These are phyloP conservation scores for Termitomyces sp. DNA, from an alignment of 768 basidiomycete species.

Conservation along the genomic window DNA sequence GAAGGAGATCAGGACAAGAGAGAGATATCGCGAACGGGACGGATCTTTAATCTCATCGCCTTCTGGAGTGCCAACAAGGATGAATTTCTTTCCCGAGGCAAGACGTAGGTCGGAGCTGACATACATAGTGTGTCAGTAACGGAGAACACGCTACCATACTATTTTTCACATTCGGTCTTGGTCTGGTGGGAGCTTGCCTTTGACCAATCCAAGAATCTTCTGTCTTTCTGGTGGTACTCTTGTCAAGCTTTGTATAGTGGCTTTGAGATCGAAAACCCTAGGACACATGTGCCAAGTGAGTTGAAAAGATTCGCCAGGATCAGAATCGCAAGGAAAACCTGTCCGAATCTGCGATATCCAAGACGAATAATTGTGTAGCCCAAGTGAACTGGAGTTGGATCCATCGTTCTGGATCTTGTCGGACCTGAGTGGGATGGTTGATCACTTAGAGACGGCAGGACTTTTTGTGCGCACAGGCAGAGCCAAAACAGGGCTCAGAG, in stretches of 20 bases:
- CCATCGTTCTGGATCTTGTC: slow-evolving; percentile 39
- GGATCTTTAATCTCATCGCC: slow-evolving; percentile 85
- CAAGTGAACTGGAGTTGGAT: slow-evolving; percentile 64
- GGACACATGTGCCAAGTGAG: not conserved
- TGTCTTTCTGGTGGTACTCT: slow-evolving; percentile 80
- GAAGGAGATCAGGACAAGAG: not conserved
- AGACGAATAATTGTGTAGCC: slow-evolving; percentile 60
- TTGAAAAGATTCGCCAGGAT: not conserved
- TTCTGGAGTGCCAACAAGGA: slow-evolving; percentile 81
- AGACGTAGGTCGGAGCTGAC: slow-evolving; percentile 56
- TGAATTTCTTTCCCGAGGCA: slow-evolving; percentile 65
- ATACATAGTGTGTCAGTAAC: slow-evolving; percentile 1
- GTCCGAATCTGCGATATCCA: slow-evolving; percentile 74
- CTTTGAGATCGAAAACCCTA: slow-evolving; percentile 82
- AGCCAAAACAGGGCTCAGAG: not conserved
- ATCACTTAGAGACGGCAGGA: not conserved
- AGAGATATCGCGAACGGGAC: slow-evolving; percentile 33
- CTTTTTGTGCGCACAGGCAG: not conserved
- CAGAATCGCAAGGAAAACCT: slow-evolving; percentile 35
- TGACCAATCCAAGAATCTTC: slow-evolving; percentile 83
- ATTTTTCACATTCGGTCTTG: slow-evolving; percentile 51
- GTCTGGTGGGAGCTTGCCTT: slow-evolving; percentile 77
- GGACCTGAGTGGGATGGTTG: not conserved
- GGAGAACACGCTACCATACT: not conserved
- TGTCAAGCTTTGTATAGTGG: slow-evolving; percentile 59